Conservation (phyloP, 805 yeast genomes). For the Grigorovia jiainica region DNA sequence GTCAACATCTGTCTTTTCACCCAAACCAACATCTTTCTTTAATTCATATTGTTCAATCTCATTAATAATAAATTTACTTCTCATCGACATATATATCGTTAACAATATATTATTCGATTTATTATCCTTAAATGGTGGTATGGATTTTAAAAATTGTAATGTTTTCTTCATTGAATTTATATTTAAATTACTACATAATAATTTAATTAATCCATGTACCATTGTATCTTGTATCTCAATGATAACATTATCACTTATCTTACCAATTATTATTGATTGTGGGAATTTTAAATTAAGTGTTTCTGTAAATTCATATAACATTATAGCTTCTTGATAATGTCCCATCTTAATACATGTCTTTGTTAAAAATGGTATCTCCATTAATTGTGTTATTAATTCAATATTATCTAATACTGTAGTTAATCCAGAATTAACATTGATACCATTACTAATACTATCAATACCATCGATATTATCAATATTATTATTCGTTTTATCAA, state of each 20-base stretch:
- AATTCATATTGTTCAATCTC: conserved; percentile 41
- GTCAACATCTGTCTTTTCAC: too few species aligned
- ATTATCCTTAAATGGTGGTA: conserved; percentile 41
- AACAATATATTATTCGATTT: conserved; percentile 28
- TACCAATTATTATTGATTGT: conserved; percentile 23
- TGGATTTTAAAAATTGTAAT: conserved; percentile 61
- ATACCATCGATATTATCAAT: conserved; percentile 6
- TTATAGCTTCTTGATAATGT: conserved; percentile 82
- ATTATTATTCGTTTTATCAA: conserved; percentile 7
- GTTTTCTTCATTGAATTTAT: conserved; percentile 74
- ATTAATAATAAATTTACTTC: conserved; percentile 55
- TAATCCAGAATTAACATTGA: conserved; percentile 4
- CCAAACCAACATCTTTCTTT: too few species aligned
- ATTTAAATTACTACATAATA: conserved; percentile 66
- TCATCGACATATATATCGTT: conserved; percentile 56
- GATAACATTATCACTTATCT: conserved; percentile 16
- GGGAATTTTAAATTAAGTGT: conserved; percentile 65
- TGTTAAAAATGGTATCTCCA: conserved; percentile 77
- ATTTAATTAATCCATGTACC: conserved; percentile 59
- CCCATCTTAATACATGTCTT: conserved; percentile 80
- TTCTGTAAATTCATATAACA: conserved; percentile 64
- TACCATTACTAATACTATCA: neutral
- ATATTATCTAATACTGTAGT: conserved; percentile 47
- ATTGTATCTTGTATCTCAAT: conserved; percentile 38
- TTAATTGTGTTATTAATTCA: conserved; percentile 62